These are phyloP conservation scores for Ophiostoma fasciatum DNA, from an alignment of 2,329 filamentous ascomycete genomes.

Conservation along the genomic window DNA sequence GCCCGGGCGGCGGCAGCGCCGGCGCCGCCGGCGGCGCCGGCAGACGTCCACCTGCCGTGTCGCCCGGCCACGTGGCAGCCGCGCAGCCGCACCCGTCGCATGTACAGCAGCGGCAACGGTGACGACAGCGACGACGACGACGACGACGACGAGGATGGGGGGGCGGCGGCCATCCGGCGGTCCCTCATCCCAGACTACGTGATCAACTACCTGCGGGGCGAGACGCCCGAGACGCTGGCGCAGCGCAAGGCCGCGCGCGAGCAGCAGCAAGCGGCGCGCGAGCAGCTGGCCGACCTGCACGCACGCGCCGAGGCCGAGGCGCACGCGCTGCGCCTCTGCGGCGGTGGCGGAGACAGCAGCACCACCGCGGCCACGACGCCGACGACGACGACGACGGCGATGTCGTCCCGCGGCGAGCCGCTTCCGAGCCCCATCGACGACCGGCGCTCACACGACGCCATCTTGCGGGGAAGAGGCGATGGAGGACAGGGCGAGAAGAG, in stretches of 20 bases:
- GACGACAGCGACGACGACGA: conserved; percentile 7
- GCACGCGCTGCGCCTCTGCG: neutral
- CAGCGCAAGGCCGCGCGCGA: conserved; percentile 25
- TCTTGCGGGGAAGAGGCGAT: neutral
- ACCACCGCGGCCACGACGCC: no score
- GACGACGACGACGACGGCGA: no score
- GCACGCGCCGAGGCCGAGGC: neutral
- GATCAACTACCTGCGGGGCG: conserved; percentile 38
- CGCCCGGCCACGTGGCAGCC: conserved; percentile 16
- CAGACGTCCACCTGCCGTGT: conserved; percentile 1
- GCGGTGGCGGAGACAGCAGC: neutral
- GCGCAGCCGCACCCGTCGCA: neutral
- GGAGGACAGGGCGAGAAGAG: conserved; percentile 1
- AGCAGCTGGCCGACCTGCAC: neutral
- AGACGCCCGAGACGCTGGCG: conserved; percentile 38
- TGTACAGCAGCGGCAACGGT: conserved; percentile 1
- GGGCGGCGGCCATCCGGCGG: conserved; percentile 15
- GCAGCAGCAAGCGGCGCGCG: conserved; percentile 12
- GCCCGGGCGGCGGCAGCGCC: neutral
- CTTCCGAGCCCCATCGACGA: neutral
- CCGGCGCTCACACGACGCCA: conserved; percentile 2
- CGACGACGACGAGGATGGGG: conserved; percentile 9
- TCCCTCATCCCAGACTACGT: conserved; percentile 41
- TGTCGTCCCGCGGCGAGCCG: no score
- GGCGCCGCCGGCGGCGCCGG: neutral